Evolutionary conservation across 495 filamentous ascomycete species (phyloP).

Genomic region (Cenococcum geophilum): DNA sequence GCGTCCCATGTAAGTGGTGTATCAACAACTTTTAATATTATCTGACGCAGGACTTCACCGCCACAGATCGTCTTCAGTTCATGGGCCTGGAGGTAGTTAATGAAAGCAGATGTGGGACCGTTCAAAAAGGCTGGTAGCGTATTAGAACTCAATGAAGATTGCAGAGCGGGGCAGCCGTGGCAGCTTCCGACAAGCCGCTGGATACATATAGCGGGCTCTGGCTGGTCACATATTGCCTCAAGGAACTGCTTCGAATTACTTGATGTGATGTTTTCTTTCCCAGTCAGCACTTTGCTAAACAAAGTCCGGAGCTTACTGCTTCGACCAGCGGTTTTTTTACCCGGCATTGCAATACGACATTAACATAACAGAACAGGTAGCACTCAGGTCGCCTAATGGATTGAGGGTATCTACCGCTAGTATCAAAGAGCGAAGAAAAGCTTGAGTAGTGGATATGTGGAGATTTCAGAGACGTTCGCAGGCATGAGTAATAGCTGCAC

Average conservation of each 20-base stretch:
- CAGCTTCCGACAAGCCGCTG: constrained; percentile 50
- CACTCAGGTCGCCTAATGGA: too few relatives aligned
- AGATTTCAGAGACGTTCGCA: too few relatives aligned
- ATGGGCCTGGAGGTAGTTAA: constrained; percentile 26
- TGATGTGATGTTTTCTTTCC: constrained; percentile 7
- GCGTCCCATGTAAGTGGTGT: constrained; percentile 56
- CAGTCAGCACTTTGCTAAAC: too few relatives aligned
- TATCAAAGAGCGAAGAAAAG: too few relatives aligned
- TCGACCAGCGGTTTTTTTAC: too few relatives aligned
- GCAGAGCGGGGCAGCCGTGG: constrained; percentile 44
- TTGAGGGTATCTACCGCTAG: too few relatives aligned
- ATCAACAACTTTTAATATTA: constrained; percentile 48
- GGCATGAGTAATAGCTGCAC: too few relatives aligned
- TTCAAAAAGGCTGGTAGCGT: constrained; percentile 48
- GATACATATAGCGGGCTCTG: constrained; percentile 44
- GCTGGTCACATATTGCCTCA: constrained; percentile 49
- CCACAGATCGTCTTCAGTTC: constrained; percentile 48
- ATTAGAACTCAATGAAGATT: constrained; percentile 45
- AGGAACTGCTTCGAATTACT: constrained; percentile 49
- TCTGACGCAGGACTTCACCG: constrained; percentile 48
- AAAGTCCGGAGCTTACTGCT: too few relatives aligned
- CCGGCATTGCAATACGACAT: too few relatives aligned
- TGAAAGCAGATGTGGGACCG: neutral
- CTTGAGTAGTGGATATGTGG: too few relatives aligned
- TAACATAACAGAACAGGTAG: too few relatives aligned